Evolutionary conservation across 495 filamentous ascomycete genomes (phyloP), one percentile per base, ranked within the genome.

Genomic region (Tetracladium marchalianum): DNA sequence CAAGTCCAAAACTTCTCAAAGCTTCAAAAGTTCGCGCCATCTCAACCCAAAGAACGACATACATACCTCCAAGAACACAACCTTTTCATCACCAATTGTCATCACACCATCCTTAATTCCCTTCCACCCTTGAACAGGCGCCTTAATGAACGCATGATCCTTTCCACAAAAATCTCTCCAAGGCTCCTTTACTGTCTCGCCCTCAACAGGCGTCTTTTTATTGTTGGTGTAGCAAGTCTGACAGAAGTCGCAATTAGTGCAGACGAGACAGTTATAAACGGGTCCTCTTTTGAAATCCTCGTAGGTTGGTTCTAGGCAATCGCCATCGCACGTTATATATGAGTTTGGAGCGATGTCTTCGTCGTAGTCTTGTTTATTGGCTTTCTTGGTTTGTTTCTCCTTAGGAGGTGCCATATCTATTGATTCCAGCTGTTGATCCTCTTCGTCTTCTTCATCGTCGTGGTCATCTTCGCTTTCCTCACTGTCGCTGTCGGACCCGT

Each of bases 71-170:
- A 44, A 50, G 33, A 61, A 58, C 34, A 37, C 15, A 15, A 55
- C 33, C 31, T 37, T 31, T 34, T 53, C 46, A 35, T 53, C 49
- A 8, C 50, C 55, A 39, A 58, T 47, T 17, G 36, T 36, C 42
- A 61, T 46, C 16, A 47, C 41, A 5, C 57, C 57, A 37, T 61
- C 43, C 37, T 58, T 58, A 22, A 55, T 39, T n/a, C 57, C 57
- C 24, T 44, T 44, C 57, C 57, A 61, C 4, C 57, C 57, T 43
- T 58, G 45, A 19, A 61, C 48, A 11, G 57, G 57, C 4, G 19
- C 45, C 35, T 49, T 52, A 43, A 61, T 50, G 37, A 58, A 58
- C 11, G 45, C 38, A 42, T 61, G 57, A 31, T 36, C 16, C 35
- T 36, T n/a, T 5, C 35, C 35, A 16, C 35, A 36, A 36, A n/a